Conservation (phyloP, 345 rosid genomes). For the Brassica rapa region DNA sequence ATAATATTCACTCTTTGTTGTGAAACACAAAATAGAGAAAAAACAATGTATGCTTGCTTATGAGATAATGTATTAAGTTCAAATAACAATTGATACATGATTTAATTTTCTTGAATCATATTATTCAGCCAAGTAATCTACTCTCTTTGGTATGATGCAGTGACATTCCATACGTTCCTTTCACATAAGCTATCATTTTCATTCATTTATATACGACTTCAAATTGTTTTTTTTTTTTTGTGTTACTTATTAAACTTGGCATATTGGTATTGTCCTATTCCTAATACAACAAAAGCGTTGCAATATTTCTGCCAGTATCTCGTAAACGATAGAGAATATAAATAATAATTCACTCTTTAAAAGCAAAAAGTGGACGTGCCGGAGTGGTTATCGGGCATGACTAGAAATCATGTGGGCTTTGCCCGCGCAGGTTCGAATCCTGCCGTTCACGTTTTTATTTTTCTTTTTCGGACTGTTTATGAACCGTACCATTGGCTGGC, state of each 20-base stretch:
- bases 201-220: background rate
- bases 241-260: background rate
- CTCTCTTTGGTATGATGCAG: background rate
- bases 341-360: no score
- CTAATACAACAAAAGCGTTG: background rate
- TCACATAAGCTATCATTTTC: background rate
- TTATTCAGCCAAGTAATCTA: background rate
- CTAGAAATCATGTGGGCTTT: conserved; percentile 41
- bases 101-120: background rate
- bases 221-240: background rate
- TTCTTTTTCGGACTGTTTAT: background rate
- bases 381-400: conserved; percentile 77
- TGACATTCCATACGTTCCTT: background rate
- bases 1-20: conserved; percentile 21
- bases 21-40: conserved; percentile 19
- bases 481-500: background rate
- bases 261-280: no score
- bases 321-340: no score
- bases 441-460: conserved; percentile 43
- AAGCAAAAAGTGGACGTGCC: conserved; percentile 34
- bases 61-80: conserved; percentile 6
- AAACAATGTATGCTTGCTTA: conserved; percentile 20
- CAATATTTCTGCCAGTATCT: background rate
- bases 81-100: background rate
- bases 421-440: conserved; percentile 87